Evolutionary conservation across 116 monocot species (phyloP).

Genomic region (Phalaenopsis hybrid): DNA sequence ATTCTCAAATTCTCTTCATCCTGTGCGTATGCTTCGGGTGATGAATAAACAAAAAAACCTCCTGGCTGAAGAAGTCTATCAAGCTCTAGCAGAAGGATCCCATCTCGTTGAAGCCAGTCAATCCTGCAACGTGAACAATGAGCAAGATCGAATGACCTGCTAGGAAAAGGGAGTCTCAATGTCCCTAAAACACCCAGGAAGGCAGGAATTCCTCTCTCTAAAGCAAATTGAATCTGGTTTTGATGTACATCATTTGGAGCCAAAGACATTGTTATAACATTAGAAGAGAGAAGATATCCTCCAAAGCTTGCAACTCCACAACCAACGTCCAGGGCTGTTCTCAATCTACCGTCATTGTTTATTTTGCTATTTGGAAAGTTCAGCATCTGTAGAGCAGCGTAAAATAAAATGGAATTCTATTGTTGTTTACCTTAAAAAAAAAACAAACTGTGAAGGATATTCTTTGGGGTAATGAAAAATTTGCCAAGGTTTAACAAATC

Average conservation of each 20-base stretch:
- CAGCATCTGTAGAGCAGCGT: conserved; percentile 53
- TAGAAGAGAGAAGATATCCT: conserved; percentile 83
- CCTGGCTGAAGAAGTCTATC: conserved; percentile 85
- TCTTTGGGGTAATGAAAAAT: background rate
- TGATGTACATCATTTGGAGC: conserved; percentile 97
- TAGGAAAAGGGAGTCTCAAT: conserved; percentile 82
- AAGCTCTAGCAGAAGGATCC: conserved; percentile 81
- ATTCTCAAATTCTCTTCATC: conserved; percentile 91
- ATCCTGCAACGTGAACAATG: conserved; percentile 96
- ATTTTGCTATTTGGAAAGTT: conserved; percentile 61
- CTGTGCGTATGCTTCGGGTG: conserved; percentile 95
- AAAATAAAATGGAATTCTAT: background rate
- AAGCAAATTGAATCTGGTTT: conserved; percentile 93
- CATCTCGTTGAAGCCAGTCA: conserved; percentile 96
- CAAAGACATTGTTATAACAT: conserved; percentile 85
- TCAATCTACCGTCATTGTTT: conserved; percentile 72
- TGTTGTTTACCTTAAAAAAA: background rate
- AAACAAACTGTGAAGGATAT: background rate
- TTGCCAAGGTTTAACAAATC: background rate
- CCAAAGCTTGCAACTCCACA: conserved; percentile 97
- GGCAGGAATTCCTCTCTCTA: conserved; percentile 93
- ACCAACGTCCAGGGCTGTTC: conserved; percentile 91
- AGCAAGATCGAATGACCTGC: conserved; percentile 88
- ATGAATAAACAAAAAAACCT: conserved; percentile 93
- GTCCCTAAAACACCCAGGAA: conserved; percentile 89